phyloP scores from a whole-genome alignment of 2,329 filamentous ascomycete species.

The Penicillium sclerotigenum region DNA sequence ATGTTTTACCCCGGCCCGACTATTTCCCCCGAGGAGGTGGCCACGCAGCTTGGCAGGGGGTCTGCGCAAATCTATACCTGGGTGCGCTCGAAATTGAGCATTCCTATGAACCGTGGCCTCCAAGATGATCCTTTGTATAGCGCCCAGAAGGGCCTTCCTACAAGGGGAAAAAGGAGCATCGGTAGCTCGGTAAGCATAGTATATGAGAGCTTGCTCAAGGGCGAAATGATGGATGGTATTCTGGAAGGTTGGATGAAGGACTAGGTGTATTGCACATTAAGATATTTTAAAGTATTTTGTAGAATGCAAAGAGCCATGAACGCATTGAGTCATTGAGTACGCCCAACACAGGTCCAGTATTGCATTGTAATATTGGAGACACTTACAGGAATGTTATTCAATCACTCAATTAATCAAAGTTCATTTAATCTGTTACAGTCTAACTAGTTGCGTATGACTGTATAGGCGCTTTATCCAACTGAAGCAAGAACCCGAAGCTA shows the following conservation, averaged over 20 bases:
- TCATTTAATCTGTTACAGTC: not conserved
- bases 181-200: constrained; percentile 12
- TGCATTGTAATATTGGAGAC: too few relatives aligned
- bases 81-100: constrained; percentile 11
- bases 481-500: too few relatives aligned
- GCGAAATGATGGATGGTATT: constrained; percentile 9
- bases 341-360: too few relatives aligned
- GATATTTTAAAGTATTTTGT: not conserved
- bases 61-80: constrained; percentile 12
- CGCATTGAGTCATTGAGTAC: too few relatives aligned
- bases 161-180: constrained; percentile 9
- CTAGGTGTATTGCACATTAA: not conserved
- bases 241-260: not conserved
- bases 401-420: not conserved
- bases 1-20: constrained; percentile 10
- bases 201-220: constrained; percentile 12
- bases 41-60: constrained; percentile 5
- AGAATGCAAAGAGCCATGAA: too few relatives aligned
- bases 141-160: constrained; percentile 7
- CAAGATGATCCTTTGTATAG: constrained; percentile 16
- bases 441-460: not conserved
- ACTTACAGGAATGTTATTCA: too few relatives aligned
- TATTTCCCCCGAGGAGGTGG: constrained; percentile 6
- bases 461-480: too few relatives aligned
- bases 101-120: constrained; percentile 12